Conservation (phyloP, 768 basidiomycete species). For the Coprinopsis cinerea region DNA sequence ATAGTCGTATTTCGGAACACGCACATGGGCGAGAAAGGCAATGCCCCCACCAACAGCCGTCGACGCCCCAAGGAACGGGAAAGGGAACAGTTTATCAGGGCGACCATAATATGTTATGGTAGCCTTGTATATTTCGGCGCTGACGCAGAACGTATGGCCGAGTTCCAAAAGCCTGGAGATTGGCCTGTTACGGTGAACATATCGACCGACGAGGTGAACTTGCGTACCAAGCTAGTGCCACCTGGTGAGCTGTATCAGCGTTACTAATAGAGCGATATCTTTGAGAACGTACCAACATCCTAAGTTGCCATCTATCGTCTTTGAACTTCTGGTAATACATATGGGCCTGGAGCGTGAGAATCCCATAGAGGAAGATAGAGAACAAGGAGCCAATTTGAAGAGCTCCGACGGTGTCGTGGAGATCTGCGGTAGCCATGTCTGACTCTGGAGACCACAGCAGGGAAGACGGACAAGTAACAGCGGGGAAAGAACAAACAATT, state of each 20-base stretch:
- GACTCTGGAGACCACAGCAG: background rate
- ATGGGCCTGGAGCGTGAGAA: slow-evolving; percentile 12
- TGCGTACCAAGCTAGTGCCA: background rate
- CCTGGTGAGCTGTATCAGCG: background rate
- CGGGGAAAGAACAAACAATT: too few relatives aligned
- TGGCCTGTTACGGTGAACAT: background rate
- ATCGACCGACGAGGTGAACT: background rate
- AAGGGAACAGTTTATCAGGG: background rate
- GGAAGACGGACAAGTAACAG: too few relatives aligned
- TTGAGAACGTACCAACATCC: background rate
- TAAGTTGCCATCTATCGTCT: slow-evolving; percentile 3
- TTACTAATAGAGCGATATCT: background rate
- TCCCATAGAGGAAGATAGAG: slow-evolving; percentile 14
- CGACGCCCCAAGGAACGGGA: slow-evolving; percentile 10
- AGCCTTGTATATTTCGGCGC: slow-evolving; percentile 16
- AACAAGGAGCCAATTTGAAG: slow-evolving; percentile 14
- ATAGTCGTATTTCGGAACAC: background rate
- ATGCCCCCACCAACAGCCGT: slow-evolving; percentile 13
- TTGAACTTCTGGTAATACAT: slow-evolving; percentile 12
- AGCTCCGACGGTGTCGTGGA: slow-evolving; percentile 10
- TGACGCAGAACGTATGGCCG: slow-evolving; percentile 17
- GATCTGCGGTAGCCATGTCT: background rate
- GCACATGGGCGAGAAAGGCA: slow-evolving; percentile 7
- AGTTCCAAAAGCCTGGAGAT: slow-evolving; percentile 16
- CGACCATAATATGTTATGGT: slow-evolving; percentile 15